Base-by-base conservation (phyloP, 768 basidiomycete genomes). In the Thelephora aurantiotincta region DNA sequence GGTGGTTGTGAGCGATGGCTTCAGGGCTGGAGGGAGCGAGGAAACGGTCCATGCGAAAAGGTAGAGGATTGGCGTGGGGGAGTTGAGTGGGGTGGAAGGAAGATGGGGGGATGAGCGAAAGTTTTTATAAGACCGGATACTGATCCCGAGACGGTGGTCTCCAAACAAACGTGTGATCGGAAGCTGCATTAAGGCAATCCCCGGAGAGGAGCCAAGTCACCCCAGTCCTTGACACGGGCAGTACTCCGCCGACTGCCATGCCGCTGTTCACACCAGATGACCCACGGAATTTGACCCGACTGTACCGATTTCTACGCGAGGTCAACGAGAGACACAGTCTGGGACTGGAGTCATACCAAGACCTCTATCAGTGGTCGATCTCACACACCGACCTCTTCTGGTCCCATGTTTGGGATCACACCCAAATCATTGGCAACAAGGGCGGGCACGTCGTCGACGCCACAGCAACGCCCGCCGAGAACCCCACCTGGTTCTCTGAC, bases 11-110 rank as follows among this genome's bases (percentile, higher is more conserved):
- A 19, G 86, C 84, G 48, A 72, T 58, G 44, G 84, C 83, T 64
- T 89, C 85, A 49, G 77, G 78, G 18, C 81, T 76, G 49, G 82
- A 70, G 19, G 85, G 82, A 6, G 80, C 75, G 46, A 84, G 71
- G 62, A 83, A 80, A 57, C 75, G 75, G 54, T 83, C 80, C 76
- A 87, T 82, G 45, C 16, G 34, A 23, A 35, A 43, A 37, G 12
- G 35, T 16, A 13, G 16, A 19, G 49, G 37, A 11, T 46, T n/a
- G n/a, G n/a, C n/a, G 51, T 49, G 43, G 42, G 52, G 26, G 48
- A 26, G 37, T 14, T 34, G 37, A 34, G 23, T 26, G n/a, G 19
- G 7, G 49, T 7, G 44, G 5, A 16, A 16, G 23, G 14, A 44
- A 46, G 47, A 19, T 35, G 1, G 45, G 43, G 9, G 42, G 48